Base-by-base conservation (phyloP, 768 basidiomycete species). In the Ramaria sp. region DNA sequence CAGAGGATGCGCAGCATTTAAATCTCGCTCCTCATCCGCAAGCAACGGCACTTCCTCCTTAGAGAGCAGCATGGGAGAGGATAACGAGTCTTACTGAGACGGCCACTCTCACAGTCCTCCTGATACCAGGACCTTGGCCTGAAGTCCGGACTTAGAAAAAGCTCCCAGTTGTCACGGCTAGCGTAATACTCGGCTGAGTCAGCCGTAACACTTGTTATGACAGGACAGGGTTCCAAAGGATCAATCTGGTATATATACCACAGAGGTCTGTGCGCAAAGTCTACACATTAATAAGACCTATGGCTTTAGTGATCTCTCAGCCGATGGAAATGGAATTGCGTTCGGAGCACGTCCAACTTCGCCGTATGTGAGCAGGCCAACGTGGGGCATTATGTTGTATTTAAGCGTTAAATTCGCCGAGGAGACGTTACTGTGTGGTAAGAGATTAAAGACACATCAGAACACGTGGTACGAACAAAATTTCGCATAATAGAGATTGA, bases 361-460 rank as follows among this genome's bases (percentile, higher is more conserved):
- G 24, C 89, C 91, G 49, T 84, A 85, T 2, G 78, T 82, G 47
- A 93, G 74, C 42, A 81, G 60, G 18, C 92, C 92, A 18, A 94
- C 87, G 63, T 85, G 83, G 6, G 92, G 92, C 89, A 94, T 93
- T 30, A 91, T 64, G 63, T 93, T 91, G 69, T 93, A 95, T 62
- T 85, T 87, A 25, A 95, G 74, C 1, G 77, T 71, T 65, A 88
- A 93, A 56, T 79, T 71, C 5, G 84, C 81, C 15, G 84, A 73
- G 13, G 76, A 69, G 28, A 78, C 76, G 62, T 81, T 76, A 63
- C 89, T 91, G 61, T 5, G 28, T 16, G 16, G 32, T 37, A 15
- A 24, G 3, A 25, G n/a, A n/a, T n/a, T 36, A 10, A 16, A 41
- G 15, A 27, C 5, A 39, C 24, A 6, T 24, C 1, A 5, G 15